Base-by-base conservation (phyloP, 1,284 basidiomycete species). In the Schizopora paradoxa region DNA sequence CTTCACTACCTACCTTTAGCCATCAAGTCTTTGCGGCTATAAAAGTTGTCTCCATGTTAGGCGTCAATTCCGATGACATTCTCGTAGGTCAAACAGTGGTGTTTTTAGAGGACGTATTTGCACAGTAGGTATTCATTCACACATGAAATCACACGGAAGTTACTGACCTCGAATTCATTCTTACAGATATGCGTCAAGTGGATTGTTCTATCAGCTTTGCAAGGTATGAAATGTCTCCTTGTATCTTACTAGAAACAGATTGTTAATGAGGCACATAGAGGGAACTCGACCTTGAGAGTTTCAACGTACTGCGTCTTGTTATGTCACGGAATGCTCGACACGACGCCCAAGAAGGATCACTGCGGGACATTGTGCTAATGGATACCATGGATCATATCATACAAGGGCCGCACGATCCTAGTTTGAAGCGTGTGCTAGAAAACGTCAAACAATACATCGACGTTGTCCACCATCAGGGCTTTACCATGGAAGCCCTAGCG, bases 371-470 rank as follows among this genome's bases (percentile, higher is more conserved):
- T 0, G 65, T 86, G 25, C 64, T 83, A 14, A 73, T 74, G 13
- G 80, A 82, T 52, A 70, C 75, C 1, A 57, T 82, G 11, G 52
- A 63, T 2, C 67, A 75, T 16, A 64, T 69, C 1, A 58, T 67
- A 4, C 76, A 81, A 25, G 69, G 64, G 35, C 79, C 82, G 31
- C 61, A 65, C 31, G 66, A 66, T 13, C 57, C 64, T 16, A 72
- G 75, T 48, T 74, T 78, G 50, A 60, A 57, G 13, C 66, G 76
- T 18, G 58, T 82, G n/a, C 39, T 60, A 8, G 63, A 72, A 41
- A 85, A 86, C 56, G 55, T 84, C 10, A 64, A 70, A 38, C 64
- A 55, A 5, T 86, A 62, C 45, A 60, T 72, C 5, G 75, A 84
- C 41, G 53, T 69, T 2, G 75, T 82, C 6, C 72, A 79, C 53